Conservation (phyloP, 352 stramenopile species). For the Aphanomyces invadans region DNA sequence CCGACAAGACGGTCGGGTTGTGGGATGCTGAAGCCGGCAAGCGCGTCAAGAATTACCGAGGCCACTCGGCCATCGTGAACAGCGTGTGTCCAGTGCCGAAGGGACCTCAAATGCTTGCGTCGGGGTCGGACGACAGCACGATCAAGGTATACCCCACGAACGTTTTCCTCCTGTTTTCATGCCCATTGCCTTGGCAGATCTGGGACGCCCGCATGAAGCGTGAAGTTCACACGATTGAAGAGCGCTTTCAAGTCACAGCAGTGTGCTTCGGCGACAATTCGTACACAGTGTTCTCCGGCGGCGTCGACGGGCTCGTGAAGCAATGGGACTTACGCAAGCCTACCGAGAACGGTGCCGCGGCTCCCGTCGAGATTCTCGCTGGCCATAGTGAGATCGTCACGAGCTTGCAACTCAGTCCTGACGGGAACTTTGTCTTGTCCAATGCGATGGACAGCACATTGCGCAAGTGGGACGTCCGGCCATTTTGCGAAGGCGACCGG, state of each 20-base stretch:
- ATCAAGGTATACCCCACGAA: slow-evolving; percentile 35
- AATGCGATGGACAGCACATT: slow-evolving; percentile 94
- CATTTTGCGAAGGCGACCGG: slow-evolving; percentile 56
- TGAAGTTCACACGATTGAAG: slow-evolving; percentile 76
- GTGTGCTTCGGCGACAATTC: slow-evolving; percentile 85
- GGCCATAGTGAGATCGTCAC: slow-evolving; percentile 92
- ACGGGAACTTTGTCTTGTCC: slow-evolving; percentile 88
- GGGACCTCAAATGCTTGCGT: slow-evolving; percentile 74
- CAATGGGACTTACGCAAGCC: slow-evolving; percentile 88
- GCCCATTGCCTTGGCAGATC: slow-evolving; percentile 28
- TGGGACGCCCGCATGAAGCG: slow-evolving; percentile 85
- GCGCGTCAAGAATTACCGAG: slow-evolving; percentile 76
- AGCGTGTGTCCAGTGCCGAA: slow-evolving; percentile 81
- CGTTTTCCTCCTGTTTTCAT: not conserved
- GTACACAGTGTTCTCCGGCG: slow-evolving; percentile 81
- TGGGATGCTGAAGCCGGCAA: slow-evolving; percentile 79
- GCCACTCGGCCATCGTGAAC: slow-evolving; percentile 87
- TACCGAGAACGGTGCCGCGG: slow-evolving; percentile 40
- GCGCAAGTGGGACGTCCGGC: slow-evolving; percentile 89
- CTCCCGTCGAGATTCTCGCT: slow-evolving; percentile 60
- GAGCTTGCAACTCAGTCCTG: slow-evolving; percentile 88
- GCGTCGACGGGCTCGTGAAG: slow-evolving; percentile 91
- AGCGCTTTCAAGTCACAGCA: slow-evolving; percentile 85
- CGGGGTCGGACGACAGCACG: slow-evolving; percentile 87
- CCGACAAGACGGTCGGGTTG: slow-evolving; percentile 88